Evolutionary conservation across 331 rosid genomes (phyloP).

Genomic region (Quercus tomentella): DNA sequence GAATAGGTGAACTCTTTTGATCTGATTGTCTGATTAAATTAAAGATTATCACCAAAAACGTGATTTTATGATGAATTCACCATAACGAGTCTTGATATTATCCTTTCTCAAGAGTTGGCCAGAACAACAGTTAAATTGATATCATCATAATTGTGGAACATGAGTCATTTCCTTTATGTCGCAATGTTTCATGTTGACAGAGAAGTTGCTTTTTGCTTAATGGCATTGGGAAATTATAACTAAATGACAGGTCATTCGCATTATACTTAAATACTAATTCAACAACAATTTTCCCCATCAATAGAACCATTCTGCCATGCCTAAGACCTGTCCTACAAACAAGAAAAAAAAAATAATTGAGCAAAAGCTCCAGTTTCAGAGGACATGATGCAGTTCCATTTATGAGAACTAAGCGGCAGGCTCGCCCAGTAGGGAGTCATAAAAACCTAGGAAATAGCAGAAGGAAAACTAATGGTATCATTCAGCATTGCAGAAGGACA

Average conservation of each 20-base stretch:
- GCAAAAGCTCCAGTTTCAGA: neutral
- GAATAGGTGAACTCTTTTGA: neutral
- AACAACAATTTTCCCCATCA: neutral
- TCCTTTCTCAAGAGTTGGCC: neutral
- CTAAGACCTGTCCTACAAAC: neutral
- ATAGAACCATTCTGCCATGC: neutral
- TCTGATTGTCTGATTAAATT: neutral
- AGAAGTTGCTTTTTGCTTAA: neutral
- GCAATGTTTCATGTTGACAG: neutral
- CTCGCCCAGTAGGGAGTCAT: neutral
- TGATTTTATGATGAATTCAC: neutral
- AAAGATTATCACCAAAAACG: neutral
- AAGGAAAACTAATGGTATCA: neutral
- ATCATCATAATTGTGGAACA: too few relatives aligned
- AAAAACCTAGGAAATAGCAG: neutral
- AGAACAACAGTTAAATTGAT: too few relatives aligned
- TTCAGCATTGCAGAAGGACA: neutral
- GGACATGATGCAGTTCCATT: neutral
- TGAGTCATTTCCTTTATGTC: neutral
- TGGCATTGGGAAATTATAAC: neutral
- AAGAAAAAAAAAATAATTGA: neutral
- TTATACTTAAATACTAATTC: neutral
- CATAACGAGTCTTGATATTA: neutral
- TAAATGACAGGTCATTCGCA: neutral
- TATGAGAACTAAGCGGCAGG: neutral